A percentile compares a stretch with the other conserved stretches of the same genome.
Evolutionary conservation across 495 filamentous ascomycete genomes (phyloP).

Genomic region (Neurospora pannonica): DNA sequence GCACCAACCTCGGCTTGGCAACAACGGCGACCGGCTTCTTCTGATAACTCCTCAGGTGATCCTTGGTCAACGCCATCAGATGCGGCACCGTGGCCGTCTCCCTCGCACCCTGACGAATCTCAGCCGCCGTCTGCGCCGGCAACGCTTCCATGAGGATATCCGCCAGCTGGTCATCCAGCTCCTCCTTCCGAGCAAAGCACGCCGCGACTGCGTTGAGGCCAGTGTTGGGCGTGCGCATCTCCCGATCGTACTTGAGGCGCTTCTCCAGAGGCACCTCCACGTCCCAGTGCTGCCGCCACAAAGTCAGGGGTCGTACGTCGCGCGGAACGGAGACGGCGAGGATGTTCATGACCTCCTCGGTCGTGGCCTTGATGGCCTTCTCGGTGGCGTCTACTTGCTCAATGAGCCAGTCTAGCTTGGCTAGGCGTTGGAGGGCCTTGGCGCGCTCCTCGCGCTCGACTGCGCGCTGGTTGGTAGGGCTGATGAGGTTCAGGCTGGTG

Average conservation of each 20-base stretch:
- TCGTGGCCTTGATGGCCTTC: neutral
- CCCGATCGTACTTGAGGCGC: neutral
- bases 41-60: neutral
- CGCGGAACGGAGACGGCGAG: constrained; percentile 1
- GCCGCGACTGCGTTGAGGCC: neutral
- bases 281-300: neutral
- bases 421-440: neutral
- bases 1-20: neutral
- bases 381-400: neutral
- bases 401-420: constrained; percentile 3
- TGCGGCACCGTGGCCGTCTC: neutral
- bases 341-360: neutral
- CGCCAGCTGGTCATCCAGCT: neutral
- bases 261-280: neutral
- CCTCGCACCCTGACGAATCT: neutral
- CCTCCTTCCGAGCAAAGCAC: constrained; percentile 1
- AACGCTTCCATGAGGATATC: neutral
- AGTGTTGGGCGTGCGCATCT: neutral
- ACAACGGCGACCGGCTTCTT: neutral
- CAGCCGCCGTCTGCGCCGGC: neutral
- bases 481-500: neutral
- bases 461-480: neutral
- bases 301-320: neutral
- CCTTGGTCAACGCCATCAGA: neutral
- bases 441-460: neutral